These are phyloP conservation scores for Hyphopichia fennica DNA, from an alignment of 1,139 yeast species.

Conservation along the genomic window DNA sequence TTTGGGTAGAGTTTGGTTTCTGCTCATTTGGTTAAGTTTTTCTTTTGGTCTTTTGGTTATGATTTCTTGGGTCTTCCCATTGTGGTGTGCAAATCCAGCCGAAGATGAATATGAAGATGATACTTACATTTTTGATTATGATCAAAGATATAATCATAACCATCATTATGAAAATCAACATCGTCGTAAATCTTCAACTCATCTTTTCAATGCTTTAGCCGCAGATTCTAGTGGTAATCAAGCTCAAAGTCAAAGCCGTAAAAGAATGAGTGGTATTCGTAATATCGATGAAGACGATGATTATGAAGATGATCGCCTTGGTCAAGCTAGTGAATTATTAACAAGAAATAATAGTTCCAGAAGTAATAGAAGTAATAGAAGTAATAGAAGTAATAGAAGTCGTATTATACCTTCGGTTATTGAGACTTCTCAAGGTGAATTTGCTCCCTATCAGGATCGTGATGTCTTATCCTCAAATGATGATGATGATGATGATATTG, in stretches of 20 bases:
- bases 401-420: not conserved
- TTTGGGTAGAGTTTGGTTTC: conserved; percentile 43
- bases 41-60: conserved; percentile 22
- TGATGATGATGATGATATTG: conserved; percentile 1
- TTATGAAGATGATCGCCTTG: not conserved
- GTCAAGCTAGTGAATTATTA: not conserved
- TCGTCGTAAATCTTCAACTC: conserved; percentile 1
- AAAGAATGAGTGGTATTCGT: conserved; percentile 4
- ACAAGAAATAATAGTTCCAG: conserved; percentile 1
- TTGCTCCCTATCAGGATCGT: not conserved
- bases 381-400: not conserved
- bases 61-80: conserved; percentile 39
- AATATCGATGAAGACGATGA: not conserved
- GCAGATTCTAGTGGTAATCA: not conserved
- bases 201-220: not conserved
- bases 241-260: not conserved
- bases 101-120: conserved; percentile 22
- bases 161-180: conserved; percentile 1
- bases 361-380: not conserved
- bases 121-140: conserved; percentile 10
- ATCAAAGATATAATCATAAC: conserved; percentile 1
- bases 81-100: conserved; percentile 48
- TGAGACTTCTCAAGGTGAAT: not conserved
- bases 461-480: conserved; percentile 1
- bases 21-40: conserved; percentile 38